Evolutionary conservation across 2,329 filamentous ascomycete species (phyloP).

Genomic region (Pestalotiopsis sp.): DNA sequence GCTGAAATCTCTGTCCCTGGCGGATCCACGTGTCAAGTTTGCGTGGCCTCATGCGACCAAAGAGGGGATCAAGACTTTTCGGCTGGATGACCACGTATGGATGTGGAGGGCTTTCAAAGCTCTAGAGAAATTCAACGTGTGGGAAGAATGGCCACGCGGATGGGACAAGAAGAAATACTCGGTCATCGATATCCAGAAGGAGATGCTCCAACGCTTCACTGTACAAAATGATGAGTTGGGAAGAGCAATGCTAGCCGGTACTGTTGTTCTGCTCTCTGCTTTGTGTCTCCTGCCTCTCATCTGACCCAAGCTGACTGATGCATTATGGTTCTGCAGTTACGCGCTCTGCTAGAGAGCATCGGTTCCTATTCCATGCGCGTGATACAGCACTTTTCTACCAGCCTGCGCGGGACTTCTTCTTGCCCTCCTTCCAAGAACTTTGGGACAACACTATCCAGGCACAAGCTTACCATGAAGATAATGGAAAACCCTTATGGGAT

Average conservation of each 20-base stretch:
- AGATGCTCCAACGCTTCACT: slow-evolving; percentile 15
- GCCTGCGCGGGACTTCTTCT: background rate
- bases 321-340: background rate
- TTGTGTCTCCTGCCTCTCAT: background rate
- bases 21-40: slow-evolving; percentile 2
- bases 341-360: slow-evolving; percentile 16
- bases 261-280: background rate
- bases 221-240: slow-evolving; percentile 13
- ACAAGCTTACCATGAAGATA: slow-evolving; percentile 15
- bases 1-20: background rate
- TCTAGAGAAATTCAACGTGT: background rate
- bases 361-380: slow-evolving; percentile 21
- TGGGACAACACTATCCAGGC: slow-evolving; percentile 18
- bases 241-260: slow-evolving; percentile 18
- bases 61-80: slow-evolving; percentile 10
- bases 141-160: background rate
- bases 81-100: slow-evolving; percentile 21
- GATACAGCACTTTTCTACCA: slow-evolving; percentile 20
- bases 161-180: background rate
- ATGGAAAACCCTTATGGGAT: slow-evolving; percentile 13
- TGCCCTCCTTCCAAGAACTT: slow-evolving; percentile 3
- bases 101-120: slow-evolving; percentile 18
- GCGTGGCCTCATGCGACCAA: slow-evolving; percentile 16
- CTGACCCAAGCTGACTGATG: background rate
- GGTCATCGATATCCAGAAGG: slow-evolving; percentile 10